Percentiles rank a stretch among this genome's conserved stretches.
phyloP scores from a whole-genome alignment of 208 protist genomes.

The Leishmania major region DNA sequence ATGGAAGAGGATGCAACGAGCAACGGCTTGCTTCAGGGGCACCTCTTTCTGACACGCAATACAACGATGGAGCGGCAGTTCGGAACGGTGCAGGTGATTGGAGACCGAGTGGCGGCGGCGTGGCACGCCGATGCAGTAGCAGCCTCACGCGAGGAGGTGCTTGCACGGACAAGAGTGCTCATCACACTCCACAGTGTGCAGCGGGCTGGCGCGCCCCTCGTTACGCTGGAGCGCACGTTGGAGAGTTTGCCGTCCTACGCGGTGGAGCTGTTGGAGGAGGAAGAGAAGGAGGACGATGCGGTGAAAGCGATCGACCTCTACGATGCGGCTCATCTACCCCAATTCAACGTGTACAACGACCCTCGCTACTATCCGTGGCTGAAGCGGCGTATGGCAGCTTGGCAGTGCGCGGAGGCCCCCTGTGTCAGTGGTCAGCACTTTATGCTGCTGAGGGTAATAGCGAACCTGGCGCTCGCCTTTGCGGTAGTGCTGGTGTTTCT shows the following conservation, averaged over 20 bases:
- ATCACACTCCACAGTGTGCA: slow-evolving; percentile 16
- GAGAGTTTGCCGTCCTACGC: slow-evolving; percentile 30
- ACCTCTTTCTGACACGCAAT: slow-evolving; percentile 29
- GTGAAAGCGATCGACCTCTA: slow-evolving; percentile 18
- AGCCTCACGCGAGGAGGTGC: slow-evolving; percentile 5
- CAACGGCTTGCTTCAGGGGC: slow-evolving; percentile 26
- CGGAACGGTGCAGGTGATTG: slow-evolving; percentile 37
- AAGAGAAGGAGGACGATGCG: slow-evolving; percentile 1
- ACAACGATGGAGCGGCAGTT: slow-evolving; percentile 34
- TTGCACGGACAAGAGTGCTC: slow-evolving; percentile 21
- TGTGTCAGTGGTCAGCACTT: slow-evolving; percentile 34
- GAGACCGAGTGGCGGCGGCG: slow-evolving; percentile 3
- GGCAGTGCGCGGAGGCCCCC: slow-evolving; percentile 37
- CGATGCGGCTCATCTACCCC: slow-evolving; percentile 20
- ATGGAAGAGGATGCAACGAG: slow-evolving; percentile 7
- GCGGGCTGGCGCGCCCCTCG: slow-evolving; percentile 10
- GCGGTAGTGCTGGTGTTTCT: slow-evolving; percentile 14
- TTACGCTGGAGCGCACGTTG: slow-evolving; percentile 18
- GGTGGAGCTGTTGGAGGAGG: slow-evolving; percentile 4
- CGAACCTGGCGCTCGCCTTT: slow-evolving; percentile 22
- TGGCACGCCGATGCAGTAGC: not conserved
- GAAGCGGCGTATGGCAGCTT: slow-evolving; percentile 31
- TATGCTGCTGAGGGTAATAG: slow-evolving; percentile 32
- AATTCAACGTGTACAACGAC: slow-evolving; percentile 38
- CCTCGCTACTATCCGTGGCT: slow-evolving; percentile 41